Evolutionary conservation across 371 early-diverging fungal genomes (phyloP), one percentile per base, ranked within the genome.

Genomic region (Mortierella polycephala): DNA sequence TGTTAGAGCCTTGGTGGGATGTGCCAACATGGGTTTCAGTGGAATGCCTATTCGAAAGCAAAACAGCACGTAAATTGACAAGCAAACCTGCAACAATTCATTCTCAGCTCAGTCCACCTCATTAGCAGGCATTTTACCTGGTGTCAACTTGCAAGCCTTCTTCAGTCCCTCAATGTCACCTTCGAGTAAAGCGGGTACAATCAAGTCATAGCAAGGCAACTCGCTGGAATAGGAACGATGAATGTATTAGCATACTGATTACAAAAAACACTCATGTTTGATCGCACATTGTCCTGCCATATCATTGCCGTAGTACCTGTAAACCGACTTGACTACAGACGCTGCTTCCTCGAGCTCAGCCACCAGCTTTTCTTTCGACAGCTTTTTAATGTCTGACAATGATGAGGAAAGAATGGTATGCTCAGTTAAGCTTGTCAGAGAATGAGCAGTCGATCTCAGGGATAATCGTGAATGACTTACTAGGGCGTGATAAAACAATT

Each of bases 1-100:
- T 0, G 93, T 91, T 12, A 99, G 84, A 56, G 93, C 90, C 82
- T 99, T 99, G 47, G 98, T 97, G 5, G 99, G 99, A 83, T 98
- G 98, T 0, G 99, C 99, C 75, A 99, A 87, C 99, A 99, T 99
- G n/a, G 99, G 99, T 73, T 99, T 99, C 30, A 99, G 86, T 3
- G 99, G 99, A 55, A 99, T 95, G 2, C 76, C 76, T 76, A 57
- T 49, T 11, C 37, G 37, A 8, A 13, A 52, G 14, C 54, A 23
- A 7, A 16, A 51, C 0, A 30, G 14, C 18, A 14, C 14, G 3
- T 23, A 6, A 44, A 23, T 45, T 23, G 42, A 8, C n/a, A 60
- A 23, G 18, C 40, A 47, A 23, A 11, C 12, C 20, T 42, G 30
- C 14, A 16, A 47, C 12, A 13, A 39, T n/a, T 6, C 16, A 21